Conservation (phyloP, 2,329 filamentous ascomycete species). For the Cyanodermella asteris region DNA sequence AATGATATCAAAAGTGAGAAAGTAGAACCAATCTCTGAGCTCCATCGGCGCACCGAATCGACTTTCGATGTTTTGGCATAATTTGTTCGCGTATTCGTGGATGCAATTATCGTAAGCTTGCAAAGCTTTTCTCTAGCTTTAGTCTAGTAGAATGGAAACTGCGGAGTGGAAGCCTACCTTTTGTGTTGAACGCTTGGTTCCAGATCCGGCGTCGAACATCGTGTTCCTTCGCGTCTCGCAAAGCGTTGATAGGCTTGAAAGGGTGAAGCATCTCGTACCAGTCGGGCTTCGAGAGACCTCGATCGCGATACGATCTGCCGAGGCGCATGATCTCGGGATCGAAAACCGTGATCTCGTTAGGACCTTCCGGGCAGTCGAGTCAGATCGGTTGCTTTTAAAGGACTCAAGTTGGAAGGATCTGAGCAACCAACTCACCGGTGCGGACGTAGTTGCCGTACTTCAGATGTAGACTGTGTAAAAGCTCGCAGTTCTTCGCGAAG, state of each 20-base stretch:
- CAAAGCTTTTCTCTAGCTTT: constrained; percentile 8
- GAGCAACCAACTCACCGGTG: constrained; percentile 7
- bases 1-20: constrained; percentile 9
- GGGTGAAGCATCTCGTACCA: constrained; percentile 11
- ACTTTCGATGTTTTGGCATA: constrained; percentile 7
- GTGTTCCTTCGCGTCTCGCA: constrained; percentile 9
- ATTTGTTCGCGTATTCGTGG: constrained; percentile 7
- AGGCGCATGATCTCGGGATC: constrained; percentile 5
- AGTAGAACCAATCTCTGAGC: constrained; percentile 6
- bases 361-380: constrained; percentile 4
- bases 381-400: not conserved
- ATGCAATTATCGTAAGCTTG: constrained; percentile 11
- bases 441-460: constrained; percentile 13
- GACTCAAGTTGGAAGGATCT: not conserved
- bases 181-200: constrained; percentile 13
- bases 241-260: constrained; percentile 9
- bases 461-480: constrained; percentile 9
- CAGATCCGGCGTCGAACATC: constrained; percentile 9
- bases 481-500: not conserved
- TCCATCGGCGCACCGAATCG: constrained; percentile 4
- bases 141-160: not conserved
- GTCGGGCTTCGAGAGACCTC: constrained; percentile 9
- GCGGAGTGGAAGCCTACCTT: constrained; percentile 8
- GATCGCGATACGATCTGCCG: constrained; percentile 8
- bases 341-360: constrained; percentile 9